Base-by-base conservation (phyloP, 306 rosid species). In the Comarum palustre region DNA sequence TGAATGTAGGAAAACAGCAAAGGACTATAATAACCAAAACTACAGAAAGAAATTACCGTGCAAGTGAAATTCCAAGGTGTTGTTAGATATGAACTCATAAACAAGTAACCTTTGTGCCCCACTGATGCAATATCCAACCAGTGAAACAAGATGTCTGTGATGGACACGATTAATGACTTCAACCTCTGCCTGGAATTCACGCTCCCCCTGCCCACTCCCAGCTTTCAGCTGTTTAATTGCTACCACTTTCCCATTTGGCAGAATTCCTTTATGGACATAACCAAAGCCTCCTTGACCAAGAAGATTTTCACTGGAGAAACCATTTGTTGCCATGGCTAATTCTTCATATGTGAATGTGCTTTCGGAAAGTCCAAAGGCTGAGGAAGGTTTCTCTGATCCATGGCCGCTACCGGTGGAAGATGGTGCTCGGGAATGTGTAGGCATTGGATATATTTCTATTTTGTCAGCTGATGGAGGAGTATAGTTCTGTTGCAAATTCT, bases 241-340 rank as follows among this genome's bases (percentile, higher is more conserved):
- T 73, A 89, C 86, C 61, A 34, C 69, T 83, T 84, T 89, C 68
- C 89, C 94, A 83, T 79, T 75, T 48, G 80, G 86, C 59, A 89
- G 91, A 76, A 84, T 79, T 34, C 94, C 94, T 86, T 84, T 84
- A 66, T 89, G 86, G 8, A 89, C 94, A 68, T 57, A 82, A 70
- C 94, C 90, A 72, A 86, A 86, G 38, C 94, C 90, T 63, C 94
- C 94, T 73, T 89, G 84, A 65, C 94, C 94, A 27, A 89, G 82
- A 66, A 89, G 80, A 74, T 89, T 89, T 34, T 74, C 75, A 45
- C 27, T 0, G 55, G 86, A 84, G 89, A 89, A 89, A 61, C 75
- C 73, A 55, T 82, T 70, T 4, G 94, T 83, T 62, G 94, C 94
- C 29, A 52, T 77, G 22, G 59, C 76, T 41, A 89, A 72, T 31